phyloP scores from a whole-genome alignment of 306 rosid genomes.

The Oxytropis ochrocephala region DNA sequence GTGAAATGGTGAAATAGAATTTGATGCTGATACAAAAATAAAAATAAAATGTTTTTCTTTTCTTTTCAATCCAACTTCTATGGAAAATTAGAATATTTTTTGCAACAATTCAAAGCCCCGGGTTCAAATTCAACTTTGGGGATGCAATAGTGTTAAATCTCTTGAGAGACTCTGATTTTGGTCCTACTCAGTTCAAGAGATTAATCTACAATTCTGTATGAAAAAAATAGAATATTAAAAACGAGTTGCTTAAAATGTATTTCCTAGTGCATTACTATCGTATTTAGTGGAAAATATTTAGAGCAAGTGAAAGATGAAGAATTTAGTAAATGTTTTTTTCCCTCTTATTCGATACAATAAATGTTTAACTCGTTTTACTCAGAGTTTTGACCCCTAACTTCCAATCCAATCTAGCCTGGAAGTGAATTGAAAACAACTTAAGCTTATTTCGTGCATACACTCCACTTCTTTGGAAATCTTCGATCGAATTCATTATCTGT shows the following conservation, averaged over 20 bases:
- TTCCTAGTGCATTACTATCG: too few species aligned
- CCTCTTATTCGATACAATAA: background rate
- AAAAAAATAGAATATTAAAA: too few species aligned
- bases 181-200: too few species aligned
- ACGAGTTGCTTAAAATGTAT: too few species aligned
- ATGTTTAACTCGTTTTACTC: background rate
- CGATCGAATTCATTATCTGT: background rate
- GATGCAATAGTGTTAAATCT: too few species aligned
- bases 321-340: background rate
- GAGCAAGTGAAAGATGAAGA: background rate
- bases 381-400: background rate
- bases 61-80: background rate
- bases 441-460: too few species aligned
- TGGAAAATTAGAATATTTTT: background rate
- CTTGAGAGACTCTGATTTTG: too few species aligned
- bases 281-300: too few species aligned
- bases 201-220: too few species aligned
- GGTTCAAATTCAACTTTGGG: too few species aligned
- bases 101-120: too few species aligned
- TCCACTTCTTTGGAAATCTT: background rate
- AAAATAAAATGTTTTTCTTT: background rate
- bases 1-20: background rate
- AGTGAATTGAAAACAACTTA: background rate
- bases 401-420: background rate
- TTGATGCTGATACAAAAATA: background rate